Evolutionary conservation across 2,329 filamentous ascomycete species (phyloP).

Genomic region (Pyrenochaeta sp.): DNA sequence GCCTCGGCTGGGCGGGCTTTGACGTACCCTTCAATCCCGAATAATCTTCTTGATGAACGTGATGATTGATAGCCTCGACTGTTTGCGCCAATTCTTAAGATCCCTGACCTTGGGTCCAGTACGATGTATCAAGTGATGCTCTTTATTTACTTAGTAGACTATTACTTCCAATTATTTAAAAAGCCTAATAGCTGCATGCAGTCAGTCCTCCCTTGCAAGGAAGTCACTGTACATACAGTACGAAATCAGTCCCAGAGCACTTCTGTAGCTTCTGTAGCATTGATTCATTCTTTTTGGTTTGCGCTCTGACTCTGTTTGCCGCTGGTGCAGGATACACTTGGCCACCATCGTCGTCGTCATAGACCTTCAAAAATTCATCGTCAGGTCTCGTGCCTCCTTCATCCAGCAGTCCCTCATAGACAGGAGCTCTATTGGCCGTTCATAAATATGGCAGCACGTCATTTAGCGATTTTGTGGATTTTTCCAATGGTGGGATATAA

Average conservation of each 20-base stretch:
- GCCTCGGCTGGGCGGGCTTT: conserved; percentile 37
- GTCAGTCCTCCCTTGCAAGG: not conserved
- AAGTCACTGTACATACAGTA: not conserved
- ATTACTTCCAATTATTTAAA: not conserved
- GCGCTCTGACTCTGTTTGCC: conserved; percentile 17
- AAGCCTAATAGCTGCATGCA: not conserved
- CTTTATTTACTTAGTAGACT: not conserved
- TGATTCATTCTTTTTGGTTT: conserved; percentile 3
- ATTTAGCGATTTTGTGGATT: not conserved
- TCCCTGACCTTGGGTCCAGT: not conserved
- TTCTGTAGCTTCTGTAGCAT: no score
- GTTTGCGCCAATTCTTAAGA: not conserved
- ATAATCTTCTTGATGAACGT: conserved; percentile 33
- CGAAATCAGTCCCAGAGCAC: not conserved
- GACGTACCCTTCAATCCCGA: conserved; percentile 28
- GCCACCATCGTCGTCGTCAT: conserved; percentile 33
- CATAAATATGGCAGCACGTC: not conserved
- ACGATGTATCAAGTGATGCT: not conserved
- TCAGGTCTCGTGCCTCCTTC: not conserved
- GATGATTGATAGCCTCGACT: conserved; percentile 17
- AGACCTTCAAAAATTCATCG: conserved; percentile 31
- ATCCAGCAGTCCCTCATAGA: not conserved
- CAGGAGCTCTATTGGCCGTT: not conserved
- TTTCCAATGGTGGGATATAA: not conserved
- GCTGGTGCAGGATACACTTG: conserved; percentile 27